These are phyloP conservation scores for Hymenotorrendiella dingleyae DNA, from an alignment of 2,329 filamentous ascomycete genomes.

Conservation along the genomic window DNA sequence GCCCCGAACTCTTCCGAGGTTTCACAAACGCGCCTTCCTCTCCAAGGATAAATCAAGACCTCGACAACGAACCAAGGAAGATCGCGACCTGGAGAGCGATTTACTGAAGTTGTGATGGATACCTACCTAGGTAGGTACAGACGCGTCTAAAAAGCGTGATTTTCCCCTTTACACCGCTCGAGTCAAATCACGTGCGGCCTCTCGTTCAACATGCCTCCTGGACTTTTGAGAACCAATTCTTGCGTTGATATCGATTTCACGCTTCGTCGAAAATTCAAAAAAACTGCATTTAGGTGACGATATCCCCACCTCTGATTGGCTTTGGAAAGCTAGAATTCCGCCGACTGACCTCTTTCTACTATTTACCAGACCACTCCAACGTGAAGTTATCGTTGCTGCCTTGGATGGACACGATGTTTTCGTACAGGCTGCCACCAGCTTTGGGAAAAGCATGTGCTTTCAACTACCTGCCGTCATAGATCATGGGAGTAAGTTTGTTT, in stretches of 20 bases:
- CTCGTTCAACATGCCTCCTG: constrained; percentile 21
- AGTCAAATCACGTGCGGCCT: too few relatives aligned
- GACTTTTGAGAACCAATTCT: constrained; percentile 40
- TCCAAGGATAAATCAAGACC: too few relatives aligned
- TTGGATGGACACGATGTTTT: constrained; percentile 85
- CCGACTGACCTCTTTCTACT: too few relatives aligned
- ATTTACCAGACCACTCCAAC: constrained; percentile 68
- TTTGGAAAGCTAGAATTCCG: too few relatives aligned
- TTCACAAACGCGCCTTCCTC: too few relatives aligned
- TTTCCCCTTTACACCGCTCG: too few relatives aligned
- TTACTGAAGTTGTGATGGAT: too few relatives aligned
- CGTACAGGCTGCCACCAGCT: constrained; percentile 82
- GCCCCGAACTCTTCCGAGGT: too few relatives aligned
- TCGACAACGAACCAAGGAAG: too few relatives aligned
- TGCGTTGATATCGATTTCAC: constrained; percentile 68
- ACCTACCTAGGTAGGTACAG: too few relatives aligned
- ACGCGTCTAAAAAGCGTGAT: too few relatives aligned
- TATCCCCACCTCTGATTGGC: not conserved
- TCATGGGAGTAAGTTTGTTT: constrained; percentile 62
- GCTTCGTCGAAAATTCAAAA: constrained; percentile 66
- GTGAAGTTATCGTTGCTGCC: constrained; percentile 79
- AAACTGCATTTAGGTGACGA: constrained; percentile 61
- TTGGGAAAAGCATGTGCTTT: constrained; percentile 91
- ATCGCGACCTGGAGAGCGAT: too few relatives aligned
- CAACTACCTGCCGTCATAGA: constrained; percentile 86